Conservation (phyloP, 78 protist species). For the Isochrysis galbana region DNA sequence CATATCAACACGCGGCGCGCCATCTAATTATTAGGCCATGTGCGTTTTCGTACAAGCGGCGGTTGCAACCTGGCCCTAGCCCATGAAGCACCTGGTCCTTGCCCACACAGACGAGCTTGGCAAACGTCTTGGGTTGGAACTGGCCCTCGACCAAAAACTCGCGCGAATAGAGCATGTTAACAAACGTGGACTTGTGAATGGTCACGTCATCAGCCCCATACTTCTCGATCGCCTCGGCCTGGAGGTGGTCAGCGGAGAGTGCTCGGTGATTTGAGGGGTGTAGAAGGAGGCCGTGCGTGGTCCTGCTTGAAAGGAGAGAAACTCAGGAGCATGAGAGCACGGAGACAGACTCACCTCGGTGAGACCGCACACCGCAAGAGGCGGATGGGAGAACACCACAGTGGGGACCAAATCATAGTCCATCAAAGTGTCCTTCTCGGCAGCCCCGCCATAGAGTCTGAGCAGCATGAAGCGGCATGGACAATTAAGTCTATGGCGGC, state of each 20-base stretch:
- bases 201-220: conserved; percentile 71
- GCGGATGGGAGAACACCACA: conserved; percentile 89
- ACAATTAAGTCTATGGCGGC: no score
- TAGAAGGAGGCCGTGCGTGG: no score
- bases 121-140: conserved; percentile 64
- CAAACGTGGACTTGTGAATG: conserved; percentile 59
- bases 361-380: conserved; percentile 82
- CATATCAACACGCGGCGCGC: no score
- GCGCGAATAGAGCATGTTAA: conserved; percentile 60
- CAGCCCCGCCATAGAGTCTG: conserved; percentile 45
- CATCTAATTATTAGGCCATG: no score
- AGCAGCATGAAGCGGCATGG: background rate
- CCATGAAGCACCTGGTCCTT: no score
- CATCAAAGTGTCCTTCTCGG: conserved; percentile 35
- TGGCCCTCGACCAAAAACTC: background rate
- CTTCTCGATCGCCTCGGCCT: conserved; percentile 68
- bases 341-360: conserved; percentile 70
- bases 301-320: no score
- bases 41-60: no score
- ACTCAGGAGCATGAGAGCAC: no score
- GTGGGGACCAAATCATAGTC: conserved; percentile 75
- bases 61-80: conserved; percentile 48
- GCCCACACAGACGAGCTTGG: conserved; percentile 78
- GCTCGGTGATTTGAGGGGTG: no score
- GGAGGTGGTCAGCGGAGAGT: no score